A percentile compares a stretch with the other conserved stretches of the same genome.
Evolutionary conservation across 1,284 basidiomycete genomes (phyloP).

Genomic region (Papiliotrema fonsecae): DNA sequence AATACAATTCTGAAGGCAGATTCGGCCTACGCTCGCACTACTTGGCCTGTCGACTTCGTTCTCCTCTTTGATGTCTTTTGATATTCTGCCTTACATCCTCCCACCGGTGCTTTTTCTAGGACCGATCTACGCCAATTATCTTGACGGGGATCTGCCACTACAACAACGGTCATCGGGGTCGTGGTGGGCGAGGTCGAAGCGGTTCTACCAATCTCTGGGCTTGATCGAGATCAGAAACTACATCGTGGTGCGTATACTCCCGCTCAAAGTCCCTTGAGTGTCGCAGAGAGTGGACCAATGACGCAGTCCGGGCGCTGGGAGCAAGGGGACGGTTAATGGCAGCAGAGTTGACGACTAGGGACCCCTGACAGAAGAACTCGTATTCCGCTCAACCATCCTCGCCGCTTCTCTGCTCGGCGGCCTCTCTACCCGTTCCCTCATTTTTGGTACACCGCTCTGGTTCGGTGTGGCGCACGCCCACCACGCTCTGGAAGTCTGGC

Average conservation of each 20-base stretch:
- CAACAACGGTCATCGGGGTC: constrained; percentile 45
- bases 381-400: constrained; percentile 82
- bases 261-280: background rate
- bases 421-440: constrained; percentile 56
- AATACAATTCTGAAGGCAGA: constrained; percentile 9
- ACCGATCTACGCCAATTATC: constrained; percentile 64
- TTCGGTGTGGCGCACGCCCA: constrained; percentile 91
- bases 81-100: constrained; percentile 58
- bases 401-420: constrained; percentile 65
- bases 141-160: constrained; percentile 59
- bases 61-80: constrained; percentile 17
- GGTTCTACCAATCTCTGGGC: constrained; percentile 15
- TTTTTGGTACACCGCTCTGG: constrained; percentile 75
- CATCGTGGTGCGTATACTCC: constrained; percentile 57
- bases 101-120: constrained; percentile 78
- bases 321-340: too few species aligned
- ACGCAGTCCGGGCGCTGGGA: too few species aligned
- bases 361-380: constrained; percentile 86
- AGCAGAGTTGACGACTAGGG: too few species aligned
- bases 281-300: background rate
- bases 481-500: constrained; percentile 80
- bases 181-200: constrained; percentile 9
- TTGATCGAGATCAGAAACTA: constrained; percentile 62
- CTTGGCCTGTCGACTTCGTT: constrained; percentile 32
- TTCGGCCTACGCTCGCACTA: constrained; percentile 25